Evolutionary conservation across 2,329 filamentous ascomycete genomes (phyloP).

Genomic region (Pyrenophora teres): DNA sequence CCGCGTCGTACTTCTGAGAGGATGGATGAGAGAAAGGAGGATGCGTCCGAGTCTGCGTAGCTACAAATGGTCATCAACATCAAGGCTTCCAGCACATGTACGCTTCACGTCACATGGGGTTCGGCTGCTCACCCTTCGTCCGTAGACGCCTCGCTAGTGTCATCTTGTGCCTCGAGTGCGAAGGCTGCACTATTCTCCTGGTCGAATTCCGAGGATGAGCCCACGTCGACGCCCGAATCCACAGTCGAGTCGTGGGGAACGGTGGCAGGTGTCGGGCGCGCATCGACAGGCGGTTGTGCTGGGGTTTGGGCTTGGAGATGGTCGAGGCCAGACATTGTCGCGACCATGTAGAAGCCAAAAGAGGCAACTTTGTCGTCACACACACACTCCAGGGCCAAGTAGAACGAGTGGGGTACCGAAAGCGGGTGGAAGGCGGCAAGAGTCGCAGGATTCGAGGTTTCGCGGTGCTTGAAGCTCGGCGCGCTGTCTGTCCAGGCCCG

Average conservation of each 20-base stretch:
- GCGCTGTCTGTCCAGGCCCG: too few species aligned
- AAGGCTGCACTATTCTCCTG: conserved; percentile 27
- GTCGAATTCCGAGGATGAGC: conserved; percentile 19
- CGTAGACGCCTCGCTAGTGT: conserved; percentile 24
- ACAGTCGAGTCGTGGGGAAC: neutral
- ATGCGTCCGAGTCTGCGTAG: conserved; percentile 27
- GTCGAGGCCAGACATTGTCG: neutral
- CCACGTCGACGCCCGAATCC: conserved; percentile 25
- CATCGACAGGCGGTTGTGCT: neutral
- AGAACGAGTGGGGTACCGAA: neutral
- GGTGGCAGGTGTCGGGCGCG: neutral
- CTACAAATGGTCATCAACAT: conserved; percentile 12
- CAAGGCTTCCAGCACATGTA: neutral
- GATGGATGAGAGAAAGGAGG: conserved; percentile 22
- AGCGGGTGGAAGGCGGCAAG: neutral
- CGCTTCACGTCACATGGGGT: too few species aligned
- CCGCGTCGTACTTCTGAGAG: conserved; percentile 28
- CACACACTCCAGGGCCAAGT: neutral
- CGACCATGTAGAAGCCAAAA: neutral
- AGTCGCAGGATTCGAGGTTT: neutral
- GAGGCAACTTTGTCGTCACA: neutral
- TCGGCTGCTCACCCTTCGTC: conserved; percentile 25
- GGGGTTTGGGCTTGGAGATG: neutral
- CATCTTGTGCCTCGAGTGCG: conserved; percentile 20
- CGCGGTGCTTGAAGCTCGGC: too few species aligned